phyloP scores from a whole-genome alignment of 1,284 basidiomycete species.

The Jaminaea rosea region DNA sequence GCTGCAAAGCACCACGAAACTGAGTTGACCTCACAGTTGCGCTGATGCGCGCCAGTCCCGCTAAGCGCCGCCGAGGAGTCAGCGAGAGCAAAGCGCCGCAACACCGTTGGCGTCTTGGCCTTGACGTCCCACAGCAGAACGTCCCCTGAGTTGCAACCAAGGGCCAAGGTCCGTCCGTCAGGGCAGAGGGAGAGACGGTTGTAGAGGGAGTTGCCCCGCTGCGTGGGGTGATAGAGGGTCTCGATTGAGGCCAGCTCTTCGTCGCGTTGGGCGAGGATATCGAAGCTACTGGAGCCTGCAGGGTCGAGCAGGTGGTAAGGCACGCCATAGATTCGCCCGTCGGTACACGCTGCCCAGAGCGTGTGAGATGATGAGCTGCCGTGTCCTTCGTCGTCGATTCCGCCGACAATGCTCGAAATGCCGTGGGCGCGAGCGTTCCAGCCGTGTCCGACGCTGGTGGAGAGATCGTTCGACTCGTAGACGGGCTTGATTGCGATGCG shows the following conservation, averaged over 20 bases:
- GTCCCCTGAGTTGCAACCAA: constrained; percentile 40
- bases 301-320: constrained; percentile 3
- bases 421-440: constrained; percentile 27
- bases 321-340: constrained; percentile 32
- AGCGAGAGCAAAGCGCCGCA: neutral
- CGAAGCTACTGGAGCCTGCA: constrained; percentile 4
- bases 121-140: constrained; percentile 36
- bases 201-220: constrained; percentile 40
- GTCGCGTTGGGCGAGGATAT: constrained; percentile 12
- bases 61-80: neutral
- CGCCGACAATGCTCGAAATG: constrained; percentile 26
- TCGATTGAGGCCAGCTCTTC: neutral
- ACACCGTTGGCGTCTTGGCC: neutral
- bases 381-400: too few species aligned
- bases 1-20: neutral
- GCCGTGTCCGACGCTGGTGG: neutral
- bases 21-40: neutral
- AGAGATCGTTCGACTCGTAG: neutral
- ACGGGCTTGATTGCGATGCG: neutral
- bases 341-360: constrained; percentile 28
- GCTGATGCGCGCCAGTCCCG: neutral
- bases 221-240: constrained; percentile 25
- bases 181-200: constrained; percentile 33
- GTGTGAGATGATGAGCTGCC: too few species aligned
- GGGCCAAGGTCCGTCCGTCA: constrained; percentile 34